These are phyloP conservation scores for Quambalaria eucalypti DNA, from an alignment of 1,284 basidiomycete genomes.

Conservation along the genomic window DNA sequence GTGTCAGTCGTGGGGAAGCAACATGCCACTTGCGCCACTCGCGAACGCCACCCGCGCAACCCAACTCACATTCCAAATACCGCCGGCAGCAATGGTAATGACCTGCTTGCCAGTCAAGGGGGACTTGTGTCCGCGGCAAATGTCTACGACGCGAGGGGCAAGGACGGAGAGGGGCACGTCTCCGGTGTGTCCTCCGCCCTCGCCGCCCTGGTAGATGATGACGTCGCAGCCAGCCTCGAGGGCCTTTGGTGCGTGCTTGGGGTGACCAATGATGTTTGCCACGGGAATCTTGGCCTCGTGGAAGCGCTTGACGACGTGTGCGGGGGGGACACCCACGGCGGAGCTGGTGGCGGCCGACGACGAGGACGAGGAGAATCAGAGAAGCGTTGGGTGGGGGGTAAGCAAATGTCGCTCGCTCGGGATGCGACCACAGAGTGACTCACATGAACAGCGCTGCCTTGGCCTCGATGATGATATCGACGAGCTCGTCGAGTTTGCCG, in stretches of 20 bases:
- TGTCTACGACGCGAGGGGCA: slow-evolving; percentile 32
- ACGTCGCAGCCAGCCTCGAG: slow-evolving; percentile 35
- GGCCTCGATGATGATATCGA: slow-evolving; percentile 36
- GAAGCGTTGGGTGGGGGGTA: too few relatives aligned
- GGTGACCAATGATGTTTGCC: slow-evolving; percentile 60
- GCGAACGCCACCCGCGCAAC: too few relatives aligned
- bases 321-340: slow-evolving; percentile 38
- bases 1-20: too few relatives aligned
- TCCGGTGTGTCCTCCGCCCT: slow-evolving; percentile 40
- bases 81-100: slow-evolving; percentile 33
- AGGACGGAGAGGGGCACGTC: slow-evolving; percentile 35
- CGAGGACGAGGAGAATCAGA: too few relatives aligned
- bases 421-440: too few relatives aligned
- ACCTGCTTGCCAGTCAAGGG: slow-evolving; percentile 37
- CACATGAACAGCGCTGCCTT: slow-evolving; percentile 36
- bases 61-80: slow-evolving; percentile 16
- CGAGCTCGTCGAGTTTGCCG: slow-evolving; percentile 27
- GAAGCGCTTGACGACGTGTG: slow-evolving; percentile 31
- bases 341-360: slow-evolving; percentile 10
- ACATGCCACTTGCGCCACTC: too few relatives aligned
- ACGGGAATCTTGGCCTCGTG: slow-evolving; percentile 29
- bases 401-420: too few relatives aligned
- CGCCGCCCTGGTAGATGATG: slow-evolving; percentile 41
- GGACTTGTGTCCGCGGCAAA: slow-evolving; percentile 28
- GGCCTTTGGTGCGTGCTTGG: slow-evolving; percentile 40